These are phyloP conservation scores for Globisporangium middletonii DNA, from an alignment of 352 stramenopile genomes.

Conservation along the genomic window DNA sequence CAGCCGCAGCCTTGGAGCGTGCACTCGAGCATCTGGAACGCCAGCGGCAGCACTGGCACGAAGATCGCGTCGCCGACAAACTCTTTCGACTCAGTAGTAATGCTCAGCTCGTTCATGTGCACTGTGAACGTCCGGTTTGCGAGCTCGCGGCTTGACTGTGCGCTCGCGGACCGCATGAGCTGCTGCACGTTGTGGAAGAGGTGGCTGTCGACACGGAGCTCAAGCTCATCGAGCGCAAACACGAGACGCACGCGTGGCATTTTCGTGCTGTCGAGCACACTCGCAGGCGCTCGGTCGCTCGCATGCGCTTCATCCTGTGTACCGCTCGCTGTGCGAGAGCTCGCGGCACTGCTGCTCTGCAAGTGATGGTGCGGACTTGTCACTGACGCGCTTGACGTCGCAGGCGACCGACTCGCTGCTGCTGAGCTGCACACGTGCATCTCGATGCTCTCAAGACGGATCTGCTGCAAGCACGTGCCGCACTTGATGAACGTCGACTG, in stretches of 20 bases:
- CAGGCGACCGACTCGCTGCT: slow-evolving; percentile 8
- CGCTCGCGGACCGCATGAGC: slow-evolving; percentile 11
- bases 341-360: no score
- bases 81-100: slow-evolving; percentile 65
- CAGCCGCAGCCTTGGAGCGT: slow-evolving; percentile 53
- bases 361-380: not conserved
- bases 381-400: slow-evolving; percentile 7
- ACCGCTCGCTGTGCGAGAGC: not conserved
- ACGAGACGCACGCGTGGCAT: slow-evolving; percentile 28
- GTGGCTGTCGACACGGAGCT: slow-evolving; percentile 38
- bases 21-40: slow-evolving; percentile 72
- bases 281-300: not conserved
- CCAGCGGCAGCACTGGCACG: slow-evolving; percentile 50
- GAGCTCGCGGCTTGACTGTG: not conserved
- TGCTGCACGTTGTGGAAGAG: slow-evolving; percentile 29
- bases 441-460: slow-evolving; percentile 49
- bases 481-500: slow-evolving; percentile 48
- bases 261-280: slow-evolving; percentile 12
- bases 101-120: slow-evolving; percentile 25
- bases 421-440: slow-evolving; percentile 31
- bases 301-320: not conserved
- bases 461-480: slow-evolving; percentile 50
- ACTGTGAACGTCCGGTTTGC: slow-evolving; percentile 20
- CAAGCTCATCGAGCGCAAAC: slow-evolving; percentile 44
- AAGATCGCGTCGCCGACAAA: slow-evolving; percentile 58